phyloP scores from a whole-genome alignment of 768 basidiomycete species.

The Boletus subcaerulescens region DNA sequence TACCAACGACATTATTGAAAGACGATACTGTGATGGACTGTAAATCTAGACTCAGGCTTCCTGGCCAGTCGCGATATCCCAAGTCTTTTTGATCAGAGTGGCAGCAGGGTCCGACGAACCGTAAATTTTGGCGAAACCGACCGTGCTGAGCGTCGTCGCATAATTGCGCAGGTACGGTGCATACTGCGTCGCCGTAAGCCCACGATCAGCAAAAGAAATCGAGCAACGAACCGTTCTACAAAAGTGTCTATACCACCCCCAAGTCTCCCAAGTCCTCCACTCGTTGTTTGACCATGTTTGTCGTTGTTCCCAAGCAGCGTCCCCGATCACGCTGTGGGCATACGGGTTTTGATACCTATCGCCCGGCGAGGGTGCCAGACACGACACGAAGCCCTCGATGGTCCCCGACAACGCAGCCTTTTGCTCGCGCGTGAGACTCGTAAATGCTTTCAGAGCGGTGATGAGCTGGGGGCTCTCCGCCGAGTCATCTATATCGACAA shows the following conservation, averaged over 20 bases:
- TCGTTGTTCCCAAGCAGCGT: constrained; percentile 69
- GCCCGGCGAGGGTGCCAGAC: constrained; percentile 46
- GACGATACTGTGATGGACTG: background rate
- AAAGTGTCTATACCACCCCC: constrained; percentile 91
- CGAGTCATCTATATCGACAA: constrained; percentile 37
- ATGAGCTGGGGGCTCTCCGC: constrained; percentile 67
- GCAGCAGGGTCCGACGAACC: constrained; percentile 54
- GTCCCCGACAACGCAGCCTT: constrained; percentile 69
- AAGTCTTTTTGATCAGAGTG: constrained; percentile 60
- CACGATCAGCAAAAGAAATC: background rate
- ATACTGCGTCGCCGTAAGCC: constrained; percentile 46
- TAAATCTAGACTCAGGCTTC: constrained; percentile 28
- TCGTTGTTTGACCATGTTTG: constrained; percentile 66
- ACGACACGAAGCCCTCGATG: constrained; percentile 71
- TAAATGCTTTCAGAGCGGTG: constrained; percentile 71
- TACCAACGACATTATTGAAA: constrained; percentile 8
- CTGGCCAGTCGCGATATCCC: constrained; percentile 69
- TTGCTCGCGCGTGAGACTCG: constrained; percentile 73
- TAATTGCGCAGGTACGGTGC: constrained; percentile 77
- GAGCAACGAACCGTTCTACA: constrained; percentile 63
- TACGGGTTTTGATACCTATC: constrained; percentile 48
- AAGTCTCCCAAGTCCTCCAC: constrained; percentile 85
- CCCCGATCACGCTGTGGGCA: constrained; percentile 55
- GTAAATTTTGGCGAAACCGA: constrained; percentile 67
- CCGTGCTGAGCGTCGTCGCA: constrained; percentile 62